Percentiles rank a stretch among this genome's conserved stretches.
Conservation (phyloP, 169 alveolate species). For the Babesia microti region DNA sequence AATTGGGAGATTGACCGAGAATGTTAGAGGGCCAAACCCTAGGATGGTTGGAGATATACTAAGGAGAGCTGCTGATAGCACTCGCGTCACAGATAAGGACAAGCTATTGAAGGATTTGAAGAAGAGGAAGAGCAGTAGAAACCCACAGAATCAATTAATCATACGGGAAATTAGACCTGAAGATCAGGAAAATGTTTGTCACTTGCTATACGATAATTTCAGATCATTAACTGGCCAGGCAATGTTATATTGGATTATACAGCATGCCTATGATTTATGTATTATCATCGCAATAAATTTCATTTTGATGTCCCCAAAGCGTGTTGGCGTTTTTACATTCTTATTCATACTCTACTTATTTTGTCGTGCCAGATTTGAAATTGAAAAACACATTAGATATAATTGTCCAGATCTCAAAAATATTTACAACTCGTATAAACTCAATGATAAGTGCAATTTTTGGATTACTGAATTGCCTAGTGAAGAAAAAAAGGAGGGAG, state of each 20-base stretch:
- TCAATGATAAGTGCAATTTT: conserved; percentile 62
- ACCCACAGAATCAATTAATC: conserved; percentile 4
- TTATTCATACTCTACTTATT: conserved; percentile 61
- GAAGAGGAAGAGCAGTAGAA: conserved; percentile 5
- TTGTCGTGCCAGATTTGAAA: conserved; percentile 69
- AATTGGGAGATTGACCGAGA: not conserved
- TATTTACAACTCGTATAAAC: conserved; percentile 62
- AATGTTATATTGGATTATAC: conserved; percentile 60
- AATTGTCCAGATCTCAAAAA: conserved; percentile 74
- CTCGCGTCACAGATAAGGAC: no score
- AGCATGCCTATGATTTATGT: conserved; percentile 55
- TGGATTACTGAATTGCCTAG: conserved; percentile 77
- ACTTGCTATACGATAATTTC: conserved; percentile 54
- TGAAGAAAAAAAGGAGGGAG: conserved; percentile 3
- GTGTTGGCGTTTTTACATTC: conserved; percentile 49
- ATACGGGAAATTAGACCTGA: conserved; percentile 27
- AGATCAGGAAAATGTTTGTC: conserved; percentile 47
- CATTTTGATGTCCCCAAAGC: conserved; percentile 50
- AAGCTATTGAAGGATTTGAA: conserved; percentile 1
- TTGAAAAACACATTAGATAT: conserved; percentile 67
- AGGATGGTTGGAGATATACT: no score
- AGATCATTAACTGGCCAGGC: conserved; percentile 60
- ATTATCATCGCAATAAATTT: conserved; percentile 51
- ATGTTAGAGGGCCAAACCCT: no score
- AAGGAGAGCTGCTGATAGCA: no score